These are phyloP conservation scores for Talaromyces islandicus DNA, from an alignment of 2,329 filamentous ascomycete species.

Conservation along the genomic window DNA sequence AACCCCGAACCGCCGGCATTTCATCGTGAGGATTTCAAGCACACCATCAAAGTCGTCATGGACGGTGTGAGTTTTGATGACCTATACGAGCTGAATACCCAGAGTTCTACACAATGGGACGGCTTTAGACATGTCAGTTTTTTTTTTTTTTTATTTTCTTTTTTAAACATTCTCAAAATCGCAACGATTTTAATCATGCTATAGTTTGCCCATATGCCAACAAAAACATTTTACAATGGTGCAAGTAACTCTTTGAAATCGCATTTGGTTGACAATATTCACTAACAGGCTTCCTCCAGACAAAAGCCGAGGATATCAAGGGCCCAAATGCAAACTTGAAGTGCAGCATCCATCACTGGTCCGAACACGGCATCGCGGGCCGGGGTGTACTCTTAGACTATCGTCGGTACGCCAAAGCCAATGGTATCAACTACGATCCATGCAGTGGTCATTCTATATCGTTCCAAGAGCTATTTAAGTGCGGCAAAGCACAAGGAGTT, in stretches of 20 bases:
- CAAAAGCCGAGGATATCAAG: constrained; percentile 29
- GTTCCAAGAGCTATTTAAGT: constrained; percentile 50
- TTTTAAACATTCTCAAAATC: neutral
- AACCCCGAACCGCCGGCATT: constrained; percentile 50
- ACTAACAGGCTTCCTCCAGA: constrained; percentile 14
- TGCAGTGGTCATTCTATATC: constrained; percentile 51
- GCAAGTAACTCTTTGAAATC: constrained; percentile 15
- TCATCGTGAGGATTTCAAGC: constrained; percentile 47
- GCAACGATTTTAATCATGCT: neutral
- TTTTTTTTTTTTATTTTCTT: neutral
- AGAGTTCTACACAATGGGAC: constrained; percentile 47
- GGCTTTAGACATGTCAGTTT: constrained; percentile 41
- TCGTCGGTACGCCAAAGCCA: constrained; percentile 42
- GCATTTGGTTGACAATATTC: neutral
- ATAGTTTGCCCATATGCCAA: constrained; percentile 33
- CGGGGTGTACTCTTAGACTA: constrained; percentile 40
- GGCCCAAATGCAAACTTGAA: constrained; percentile 28
- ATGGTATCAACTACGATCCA: constrained; percentile 47
- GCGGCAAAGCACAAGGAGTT: constrained; percentile 55
- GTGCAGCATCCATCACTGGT: constrained; percentile 40
- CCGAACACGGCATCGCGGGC: constrained; percentile 32
- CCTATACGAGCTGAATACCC: constrained; percentile 43
- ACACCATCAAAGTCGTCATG: constrained; percentile 45
- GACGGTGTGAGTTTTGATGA: constrained; percentile 39
- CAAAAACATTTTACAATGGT: constrained; percentile 37